These are phyloP conservation scores for Beauveria medogensis DNA, from an alignment of 2,329 filamentous ascomycete species.

Conservation along the genomic window DNA sequence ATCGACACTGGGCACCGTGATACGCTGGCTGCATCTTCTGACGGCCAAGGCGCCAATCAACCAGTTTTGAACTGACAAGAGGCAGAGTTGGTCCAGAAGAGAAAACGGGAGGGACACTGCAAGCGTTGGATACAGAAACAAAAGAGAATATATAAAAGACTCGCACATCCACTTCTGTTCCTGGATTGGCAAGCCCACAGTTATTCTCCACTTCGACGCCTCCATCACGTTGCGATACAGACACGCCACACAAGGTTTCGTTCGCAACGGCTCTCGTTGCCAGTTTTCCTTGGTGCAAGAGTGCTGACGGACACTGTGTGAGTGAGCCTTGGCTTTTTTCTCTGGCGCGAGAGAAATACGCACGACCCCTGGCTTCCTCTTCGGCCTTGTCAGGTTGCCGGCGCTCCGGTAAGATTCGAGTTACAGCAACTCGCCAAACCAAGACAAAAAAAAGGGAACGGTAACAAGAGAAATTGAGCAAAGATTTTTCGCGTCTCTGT, in stretches of 20 bases:
- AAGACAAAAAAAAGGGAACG: not conserved
- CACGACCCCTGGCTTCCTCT: too few species aligned
- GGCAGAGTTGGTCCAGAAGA: too few species aligned
- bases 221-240: not conserved
- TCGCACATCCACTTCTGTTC: not conserved
- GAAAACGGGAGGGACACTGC: not conserved
- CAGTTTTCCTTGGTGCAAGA: not conserved
- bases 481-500: too few species aligned
- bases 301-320: too few species aligned
- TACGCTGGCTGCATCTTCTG: too few species aligned
- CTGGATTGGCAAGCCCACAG: not conserved
- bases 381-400: too few species aligned
- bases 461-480: too few species aligned
- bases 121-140: not conserved
- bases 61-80: too few species aligned
- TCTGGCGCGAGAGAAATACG: too few species aligned
- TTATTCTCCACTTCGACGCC: not conserved
- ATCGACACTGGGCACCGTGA: too few species aligned
- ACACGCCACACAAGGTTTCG: not conserved
- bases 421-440: not conserved
- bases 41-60: too few species aligned
- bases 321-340: too few species aligned
- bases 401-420: not conserved
- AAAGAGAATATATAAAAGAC: not conserved
- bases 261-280: not conserved